These are phyloP conservation scores for Microglena sp. DNA, from an alignment of 139 green algal species.

Conservation along the genomic window DNA sequence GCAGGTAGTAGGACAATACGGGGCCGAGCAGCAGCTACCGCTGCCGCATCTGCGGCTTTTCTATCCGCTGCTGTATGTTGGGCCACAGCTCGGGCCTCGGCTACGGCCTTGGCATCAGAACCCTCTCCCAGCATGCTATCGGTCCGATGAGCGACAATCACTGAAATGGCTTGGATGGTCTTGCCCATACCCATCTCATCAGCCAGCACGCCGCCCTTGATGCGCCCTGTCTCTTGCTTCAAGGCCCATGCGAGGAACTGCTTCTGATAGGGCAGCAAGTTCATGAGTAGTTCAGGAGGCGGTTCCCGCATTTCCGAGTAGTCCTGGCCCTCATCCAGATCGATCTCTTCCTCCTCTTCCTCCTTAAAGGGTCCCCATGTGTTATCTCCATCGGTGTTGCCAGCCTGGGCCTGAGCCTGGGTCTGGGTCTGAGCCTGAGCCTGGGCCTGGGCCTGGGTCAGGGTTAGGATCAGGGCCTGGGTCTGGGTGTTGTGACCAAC, in stretches of 20 bases:
- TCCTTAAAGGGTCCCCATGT: not conserved
- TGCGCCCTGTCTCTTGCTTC: constrained; percentile 53
- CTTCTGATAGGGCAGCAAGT: constrained; percentile 88
- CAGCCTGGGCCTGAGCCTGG: too few relatives aligned
- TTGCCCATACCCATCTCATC: constrained; percentile 65
- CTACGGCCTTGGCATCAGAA: not conserved
- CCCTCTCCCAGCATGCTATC: constrained; percentile 23
- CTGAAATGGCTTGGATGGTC: constrained; percentile 69
- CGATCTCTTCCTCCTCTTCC: constrained; percentile 8
- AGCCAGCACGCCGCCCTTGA: constrained; percentile 34
- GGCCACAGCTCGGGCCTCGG: not conserved
- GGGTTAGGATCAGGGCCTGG: too few relatives aligned
- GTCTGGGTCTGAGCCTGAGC: too few relatives aligned
- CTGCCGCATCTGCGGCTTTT: constrained; percentile 4
- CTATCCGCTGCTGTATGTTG: not conserved
- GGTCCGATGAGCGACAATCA: constrained; percentile 61
- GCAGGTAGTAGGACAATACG: constrained; percentile 10
- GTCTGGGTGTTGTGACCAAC: too few relatives aligned
- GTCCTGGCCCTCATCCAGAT: not conserved
- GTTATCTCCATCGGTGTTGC: constrained; percentile 1
- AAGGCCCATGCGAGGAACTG: constrained; percentile 77
- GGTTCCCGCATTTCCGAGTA: constrained; percentile 41
- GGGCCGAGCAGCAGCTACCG: constrained; percentile 1
- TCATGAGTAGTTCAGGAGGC: constrained; percentile 64
- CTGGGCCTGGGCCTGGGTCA: too few relatives aligned